These are phyloP conservation scores for Amanita muscaria DNA, from an alignment of 768 basidiomycete species.

Conservation along the genomic window DNA sequence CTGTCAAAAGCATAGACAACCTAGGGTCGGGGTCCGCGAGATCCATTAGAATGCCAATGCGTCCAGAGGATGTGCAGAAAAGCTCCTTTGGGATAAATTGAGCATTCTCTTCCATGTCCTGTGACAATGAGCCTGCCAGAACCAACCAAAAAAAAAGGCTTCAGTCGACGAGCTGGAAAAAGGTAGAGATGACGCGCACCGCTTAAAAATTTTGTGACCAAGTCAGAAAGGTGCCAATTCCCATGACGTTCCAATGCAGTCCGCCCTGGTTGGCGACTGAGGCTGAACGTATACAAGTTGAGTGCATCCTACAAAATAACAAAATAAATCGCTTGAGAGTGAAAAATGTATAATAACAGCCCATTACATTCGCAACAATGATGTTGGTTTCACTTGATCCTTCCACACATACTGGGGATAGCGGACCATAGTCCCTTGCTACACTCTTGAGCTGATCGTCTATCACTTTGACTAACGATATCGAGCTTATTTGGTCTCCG, in stretches of 20 bases:
- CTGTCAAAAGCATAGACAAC: conserved; percentile 51
- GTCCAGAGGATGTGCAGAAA: conserved; percentile 72
- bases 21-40: conserved; percentile 33
- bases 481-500: conserved; percentile 74
- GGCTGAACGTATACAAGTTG: conserved; percentile 57
- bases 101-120: conserved; percentile 32
- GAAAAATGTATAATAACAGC: conserved; percentile 16
- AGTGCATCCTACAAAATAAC: conserved; percentile 46
- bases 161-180: background rate
- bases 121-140: conserved; percentile 46
- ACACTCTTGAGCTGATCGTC: conserved; percentile 39
- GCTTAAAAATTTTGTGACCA: conserved; percentile 65
- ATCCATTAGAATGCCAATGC: conserved; percentile 66
- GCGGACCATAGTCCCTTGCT: conserved; percentile 66
- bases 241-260: conserved; percentile 55
- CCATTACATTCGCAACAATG: conserved; percentile 70
- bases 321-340: background rate
- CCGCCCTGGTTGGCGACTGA: conserved; percentile 34
- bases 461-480: conserved; percentile 54
- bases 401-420: conserved; percentile 67
- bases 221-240: conserved; percentile 64
- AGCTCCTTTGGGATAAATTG: conserved; percentile 49
- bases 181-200: conserved; percentile 30
- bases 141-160: conserved; percentile 30
- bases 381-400: conserved; percentile 43